These are phyloP conservation scores for Pelargonium citronellum DNA, from an alignment of 441 rosid species.

Conservation along the genomic window DNA sequence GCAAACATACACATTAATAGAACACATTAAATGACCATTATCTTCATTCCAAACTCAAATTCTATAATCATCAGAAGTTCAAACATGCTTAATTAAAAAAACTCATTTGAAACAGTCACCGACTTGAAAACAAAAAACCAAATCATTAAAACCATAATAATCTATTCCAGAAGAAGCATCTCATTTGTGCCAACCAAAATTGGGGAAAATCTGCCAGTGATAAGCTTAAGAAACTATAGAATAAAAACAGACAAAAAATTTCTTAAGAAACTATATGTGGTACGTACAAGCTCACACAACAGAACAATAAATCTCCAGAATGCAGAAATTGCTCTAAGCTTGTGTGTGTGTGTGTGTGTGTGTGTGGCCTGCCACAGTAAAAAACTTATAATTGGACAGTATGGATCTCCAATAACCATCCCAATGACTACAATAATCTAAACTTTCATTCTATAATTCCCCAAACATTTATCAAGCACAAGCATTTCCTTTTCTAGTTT, in stretches of 20 bases:
- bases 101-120: not conserved
- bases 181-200: no score
- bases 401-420: not conserved
- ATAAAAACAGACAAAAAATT: no score
- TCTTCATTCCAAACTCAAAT: not conserved
- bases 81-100: not conserved
- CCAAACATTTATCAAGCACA: not conserved
- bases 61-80: not conserved
- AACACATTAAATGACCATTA: not conserved
- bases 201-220: not conserved
- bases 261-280: not conserved
- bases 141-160: not conserved
- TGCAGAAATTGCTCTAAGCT: not conserved
- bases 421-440: not conserved
- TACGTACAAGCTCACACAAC: not conserved
- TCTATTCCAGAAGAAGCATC: not conserved
- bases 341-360: no score
- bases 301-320: not conserved
- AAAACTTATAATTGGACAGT: not conserved
- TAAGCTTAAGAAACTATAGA: not conserved
- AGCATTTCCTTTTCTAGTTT: not conserved
- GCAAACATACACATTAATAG: not conserved
- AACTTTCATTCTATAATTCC: not conserved
- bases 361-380: not conserved
- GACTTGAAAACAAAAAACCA: not conserved